phyloP scores from a whole-genome alignment of 2,329 filamentous ascomycete species.

The Sclerotinia minor region DNA sequence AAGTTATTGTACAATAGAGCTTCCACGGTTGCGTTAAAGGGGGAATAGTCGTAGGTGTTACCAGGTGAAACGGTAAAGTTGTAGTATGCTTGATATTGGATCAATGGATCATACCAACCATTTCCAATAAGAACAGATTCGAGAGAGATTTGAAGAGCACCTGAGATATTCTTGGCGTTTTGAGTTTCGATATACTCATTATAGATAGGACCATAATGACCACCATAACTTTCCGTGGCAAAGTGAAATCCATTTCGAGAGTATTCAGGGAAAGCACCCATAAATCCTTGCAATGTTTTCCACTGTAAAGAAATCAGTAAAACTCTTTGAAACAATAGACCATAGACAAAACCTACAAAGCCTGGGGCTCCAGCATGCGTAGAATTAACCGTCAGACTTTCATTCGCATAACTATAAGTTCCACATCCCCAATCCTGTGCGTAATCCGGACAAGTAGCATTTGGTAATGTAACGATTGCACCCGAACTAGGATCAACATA shows the following conservation, averaged over 20 bases:
- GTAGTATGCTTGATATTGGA: conserved; percentile 58
- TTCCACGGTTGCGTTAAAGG: conserved; percentile 52
- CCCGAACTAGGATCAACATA: conserved; percentile 23
- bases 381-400: conserved; percentile 52
- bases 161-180: conserved; percentile 55
- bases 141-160: conserved; percentile 50
- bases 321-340: too few species aligned
- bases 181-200: conserved; percentile 59
- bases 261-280: conserved; percentile 59
- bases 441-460: conserved; percentile 53
- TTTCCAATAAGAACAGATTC: conserved; percentile 57
- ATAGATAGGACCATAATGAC: conserved; percentile 60
- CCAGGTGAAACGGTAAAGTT: conserved; percentile 52
- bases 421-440: conserved; percentile 49
- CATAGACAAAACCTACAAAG: conserved; percentile 45
- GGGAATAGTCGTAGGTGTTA: conserved; percentile 57
- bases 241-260: conserved; percentile 54
- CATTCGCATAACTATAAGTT: conserved; percentile 55
- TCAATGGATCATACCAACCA: conserved; percentile 58
- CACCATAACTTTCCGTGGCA: conserved; percentile 58
- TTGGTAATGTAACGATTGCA: conserved; percentile 47
- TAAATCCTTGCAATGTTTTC: conserved; percentile 62
- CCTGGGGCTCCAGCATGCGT: conserved; percentile 56
- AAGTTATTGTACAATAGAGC: conserved; percentile 58
- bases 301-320: conserved; percentile 32